phyloP scores from a whole-genome alignment of 1,139 yeast genomes.

The Candida labiduridarum region DNA sequence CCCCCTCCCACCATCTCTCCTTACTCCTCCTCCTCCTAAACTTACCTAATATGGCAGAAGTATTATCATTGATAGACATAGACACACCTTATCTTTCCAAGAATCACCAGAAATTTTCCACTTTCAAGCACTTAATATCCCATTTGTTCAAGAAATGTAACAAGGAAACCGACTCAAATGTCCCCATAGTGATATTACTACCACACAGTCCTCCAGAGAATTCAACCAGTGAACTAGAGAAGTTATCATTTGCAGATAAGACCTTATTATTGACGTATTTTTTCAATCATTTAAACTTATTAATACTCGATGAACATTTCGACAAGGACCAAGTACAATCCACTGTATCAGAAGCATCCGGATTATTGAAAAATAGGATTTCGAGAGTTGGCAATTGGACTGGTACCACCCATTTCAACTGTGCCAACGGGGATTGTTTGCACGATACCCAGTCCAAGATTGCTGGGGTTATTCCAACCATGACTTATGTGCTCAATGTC shows the following conservation, averaged over 20 bases:
- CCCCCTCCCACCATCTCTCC: neutral
- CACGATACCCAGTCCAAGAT: constrained; percentile 12
- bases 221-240: constrained; percentile 16
- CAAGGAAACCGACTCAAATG: constrained; percentile 36
- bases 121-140: constrained; percentile 20
- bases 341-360: constrained; percentile 29
- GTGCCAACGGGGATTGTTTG: neutral
- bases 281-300: constrained; percentile 46
- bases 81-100: constrained; percentile 2
- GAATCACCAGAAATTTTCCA: neutral
- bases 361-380: constrained; percentile 40
- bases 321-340: constrained; percentile 25
- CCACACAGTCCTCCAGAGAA: constrained; percentile 14
- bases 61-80: constrained; percentile 13
- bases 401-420: constrained; percentile 35
- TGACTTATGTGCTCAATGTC: constrained; percentile 32
- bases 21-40: neutral
- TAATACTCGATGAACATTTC: constrained; percentile 27
- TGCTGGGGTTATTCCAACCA: constrained; percentile 32
- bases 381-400: constrained; percentile 59
- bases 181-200: constrained; percentile 36
- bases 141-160: constrained; percentile 38
- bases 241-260: constrained; percentile 29
- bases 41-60: constrained; percentile 15
- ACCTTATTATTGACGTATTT: constrained; percentile 36